Evolutionary conservation across 768 basidiomycete genomes (phyloP).

Genomic region (Mrakia hoshinonis): DNA sequence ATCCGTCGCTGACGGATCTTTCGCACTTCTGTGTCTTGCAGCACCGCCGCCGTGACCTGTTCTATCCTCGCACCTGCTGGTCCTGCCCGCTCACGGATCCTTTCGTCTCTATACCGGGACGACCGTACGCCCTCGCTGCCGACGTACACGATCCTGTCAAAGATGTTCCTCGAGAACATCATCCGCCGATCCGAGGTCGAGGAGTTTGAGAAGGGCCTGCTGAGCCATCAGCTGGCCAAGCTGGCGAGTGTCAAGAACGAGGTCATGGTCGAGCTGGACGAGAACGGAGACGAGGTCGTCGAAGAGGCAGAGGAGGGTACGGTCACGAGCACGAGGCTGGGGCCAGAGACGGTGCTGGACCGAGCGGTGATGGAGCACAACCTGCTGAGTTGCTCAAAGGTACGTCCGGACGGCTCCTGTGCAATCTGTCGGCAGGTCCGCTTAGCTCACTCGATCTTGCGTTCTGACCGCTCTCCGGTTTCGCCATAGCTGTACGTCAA

Average conservation of each 20-base stretch:
- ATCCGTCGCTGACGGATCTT: background rate
- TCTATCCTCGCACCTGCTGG: constrained; percentile 95
- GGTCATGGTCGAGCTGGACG: constrained; percentile 49
- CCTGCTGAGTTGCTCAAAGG: constrained; percentile 86
- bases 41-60: constrained; percentile 85
- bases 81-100: constrained; percentile 83
- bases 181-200: constrained; percentile 80
- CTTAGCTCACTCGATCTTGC: background rate
- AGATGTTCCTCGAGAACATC: constrained; percentile 98
- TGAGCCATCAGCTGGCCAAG: constrained; percentile 89
- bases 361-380: constrained; percentile 99
- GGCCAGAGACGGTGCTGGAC: constrained; percentile 90
- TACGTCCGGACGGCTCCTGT: constrained; percentile 22
- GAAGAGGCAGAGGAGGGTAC: constrained; percentile 47
- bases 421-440: background rate
- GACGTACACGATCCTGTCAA: constrained; percentile 81
- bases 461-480: background rate
- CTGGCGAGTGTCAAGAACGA: constrained; percentile 22
- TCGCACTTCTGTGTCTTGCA: constrained; percentile 37
- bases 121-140: constrained; percentile 74
- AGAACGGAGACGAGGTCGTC: constrained; percentile 41
- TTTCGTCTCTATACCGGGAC: constrained; percentile 87
- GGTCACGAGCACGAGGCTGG: constrained; percentile 55
- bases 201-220: constrained; percentile 76
- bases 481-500: constrained; percentile 67